Percentiles rank a stretch among this genome's conserved stretches.
These are phyloP conservation scores for Boletus patriciae DNA, from an alignment of 768 basidiomycete species.

Conservation along the genomic window DNA sequence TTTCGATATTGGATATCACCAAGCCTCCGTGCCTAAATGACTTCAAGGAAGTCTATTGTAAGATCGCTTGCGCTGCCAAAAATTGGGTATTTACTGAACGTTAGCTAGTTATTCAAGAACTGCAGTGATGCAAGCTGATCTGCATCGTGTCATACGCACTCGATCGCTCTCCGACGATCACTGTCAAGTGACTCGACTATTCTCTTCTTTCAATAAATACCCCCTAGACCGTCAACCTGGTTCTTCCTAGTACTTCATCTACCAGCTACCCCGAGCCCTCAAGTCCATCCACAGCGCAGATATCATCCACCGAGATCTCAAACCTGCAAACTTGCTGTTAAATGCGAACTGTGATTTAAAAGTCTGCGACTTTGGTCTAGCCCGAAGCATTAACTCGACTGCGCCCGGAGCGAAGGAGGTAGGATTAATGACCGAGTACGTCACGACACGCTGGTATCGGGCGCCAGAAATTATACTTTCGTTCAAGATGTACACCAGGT, in stretches of 20 bases:
- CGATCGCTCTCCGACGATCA: slow-evolving; percentile 92
- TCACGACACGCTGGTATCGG: slow-evolving; percentile 91
- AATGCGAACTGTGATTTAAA: slow-evolving; percentile 91
- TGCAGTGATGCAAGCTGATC: slow-evolving; percentile 90
- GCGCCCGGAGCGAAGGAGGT: slow-evolving; percentile 57
- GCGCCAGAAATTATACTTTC: slow-evolving; percentile 95
- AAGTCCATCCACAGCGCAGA: slow-evolving; percentile 89
- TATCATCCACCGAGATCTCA: slow-evolving; percentile 75
- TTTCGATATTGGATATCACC: slow-evolving; percentile 89
- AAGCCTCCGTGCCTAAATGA: slow-evolving; percentile 71
- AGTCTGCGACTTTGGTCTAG: slow-evolving; percentile 87
- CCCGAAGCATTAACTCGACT: slow-evolving; percentile 59
- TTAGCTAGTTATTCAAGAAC: slow-evolving; percentile 70
- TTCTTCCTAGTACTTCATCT: slow-evolving; percentile 66
- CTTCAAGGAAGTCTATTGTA: slow-evolving; percentile 89
- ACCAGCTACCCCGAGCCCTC: slow-evolving; percentile 81
- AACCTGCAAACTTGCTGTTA: slow-evolving; percentile 84
- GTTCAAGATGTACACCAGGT: slow-evolving; percentile 86
- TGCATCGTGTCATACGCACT: slow-evolving; percentile 89
- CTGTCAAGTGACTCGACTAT: slow-evolving; percentile 58
- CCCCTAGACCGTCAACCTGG: background rate
- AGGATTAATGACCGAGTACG: slow-evolving; percentile 79
- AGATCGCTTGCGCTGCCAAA: slow-evolving; percentile 18
- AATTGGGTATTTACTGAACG: slow-evolving; percentile 5
- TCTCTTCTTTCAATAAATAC: background rate